Conservation (phyloP, 2,329 filamentous ascomycete species). For the Aulographum hederae region DNA sequence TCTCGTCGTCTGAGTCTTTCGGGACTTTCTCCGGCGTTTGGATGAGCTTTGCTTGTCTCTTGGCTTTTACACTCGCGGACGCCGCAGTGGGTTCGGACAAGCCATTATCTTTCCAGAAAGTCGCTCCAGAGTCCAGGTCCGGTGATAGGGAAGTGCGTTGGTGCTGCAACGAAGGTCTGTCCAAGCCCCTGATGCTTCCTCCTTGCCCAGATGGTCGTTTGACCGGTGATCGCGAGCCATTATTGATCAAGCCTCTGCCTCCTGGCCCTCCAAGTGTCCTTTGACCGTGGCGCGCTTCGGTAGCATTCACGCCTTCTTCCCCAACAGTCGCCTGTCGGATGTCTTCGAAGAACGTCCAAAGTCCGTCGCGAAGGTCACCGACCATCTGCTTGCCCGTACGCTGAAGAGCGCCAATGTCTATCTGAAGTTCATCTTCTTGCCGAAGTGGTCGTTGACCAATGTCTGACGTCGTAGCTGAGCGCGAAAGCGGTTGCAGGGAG, state of each 20-base stretch:
- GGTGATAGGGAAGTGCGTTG: background rate
- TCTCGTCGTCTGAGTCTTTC: conserved; percentile 20
- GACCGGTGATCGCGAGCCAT: background rate
- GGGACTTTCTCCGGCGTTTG: conserved; percentile 4
- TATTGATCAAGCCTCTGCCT: background rate
- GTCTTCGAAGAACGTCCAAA: conserved; percentile 92
- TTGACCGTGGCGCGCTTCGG: background rate
- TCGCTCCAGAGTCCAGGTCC: conserved; percentile 17
- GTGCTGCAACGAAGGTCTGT: background rate
- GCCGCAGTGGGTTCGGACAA: conserved; percentile 16
- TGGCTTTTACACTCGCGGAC: conserved; percentile 8
- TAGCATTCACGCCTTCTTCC: conserved; percentile 50
- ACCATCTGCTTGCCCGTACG: conserved; percentile 54
- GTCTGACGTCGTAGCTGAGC: background rate
- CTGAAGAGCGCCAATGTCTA: conserved; percentile 8
- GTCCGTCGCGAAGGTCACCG: conserved; percentile 71
- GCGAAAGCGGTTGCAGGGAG: no score
- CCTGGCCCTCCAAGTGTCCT: background rate
- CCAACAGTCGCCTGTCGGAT: conserved; percentile 89
- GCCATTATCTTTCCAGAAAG: conserved; percentile 25
- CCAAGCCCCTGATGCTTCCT: background rate
- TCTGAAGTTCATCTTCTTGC: no score
- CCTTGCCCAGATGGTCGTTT: background rate
- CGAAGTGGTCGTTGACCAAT: no score
- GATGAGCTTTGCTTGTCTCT: no score